phyloP scores from a whole-genome alignment of 805 yeast genomes.

The Wickerhamiella galacta region DNA sequence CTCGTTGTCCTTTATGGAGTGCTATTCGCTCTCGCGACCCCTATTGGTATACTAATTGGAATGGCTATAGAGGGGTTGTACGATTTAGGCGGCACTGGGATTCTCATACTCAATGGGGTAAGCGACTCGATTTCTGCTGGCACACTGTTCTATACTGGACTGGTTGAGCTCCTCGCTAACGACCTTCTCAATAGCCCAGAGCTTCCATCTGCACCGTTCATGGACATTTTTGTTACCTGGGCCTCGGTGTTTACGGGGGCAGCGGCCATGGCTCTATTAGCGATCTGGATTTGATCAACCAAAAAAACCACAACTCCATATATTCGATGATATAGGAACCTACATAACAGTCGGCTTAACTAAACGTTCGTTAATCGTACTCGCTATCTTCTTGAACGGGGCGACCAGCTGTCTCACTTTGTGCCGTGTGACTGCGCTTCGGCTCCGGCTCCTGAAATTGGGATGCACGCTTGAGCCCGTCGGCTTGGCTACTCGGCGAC shows the following conservation, averaged over 20 bases:
- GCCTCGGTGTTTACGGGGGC: constrained; percentile 33
- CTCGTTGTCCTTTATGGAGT: constrained; percentile 26
- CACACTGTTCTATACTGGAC: constrained; percentile 56
- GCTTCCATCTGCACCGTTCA: constrained; percentile 11
- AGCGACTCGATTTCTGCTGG: constrained; percentile 70
- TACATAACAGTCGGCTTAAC: too few relatives aligned
- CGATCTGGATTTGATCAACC: constrained; percentile 41
- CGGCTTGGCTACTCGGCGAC: background rate
- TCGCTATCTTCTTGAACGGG: constrained; percentile 16
- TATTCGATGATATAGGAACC: background rate
- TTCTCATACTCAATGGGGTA: constrained; percentile 51
- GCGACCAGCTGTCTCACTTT: constrained; percentile 11
- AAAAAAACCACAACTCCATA: background rate
- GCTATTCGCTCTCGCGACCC: constrained; percentile 43
- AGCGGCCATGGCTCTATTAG: constrained; percentile 45
- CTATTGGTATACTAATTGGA: constrained; percentile 64
- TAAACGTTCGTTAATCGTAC: constrained; percentile 14
- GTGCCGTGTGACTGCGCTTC: constrained; percentile 8
- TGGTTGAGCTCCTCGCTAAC: constrained; percentile 66
- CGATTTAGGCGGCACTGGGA: constrained; percentile 33
- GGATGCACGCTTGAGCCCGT: constrained; percentile 9
- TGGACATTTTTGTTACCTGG: constrained; percentile 12
- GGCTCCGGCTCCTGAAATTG: constrained; percentile 7
- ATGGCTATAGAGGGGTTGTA: constrained; percentile 50
- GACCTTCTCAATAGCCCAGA: constrained; percentile 39